Conservation (phyloP, 1,284 basidiomycete genomes). For the Fomitopsis schrenkii region DNA sequence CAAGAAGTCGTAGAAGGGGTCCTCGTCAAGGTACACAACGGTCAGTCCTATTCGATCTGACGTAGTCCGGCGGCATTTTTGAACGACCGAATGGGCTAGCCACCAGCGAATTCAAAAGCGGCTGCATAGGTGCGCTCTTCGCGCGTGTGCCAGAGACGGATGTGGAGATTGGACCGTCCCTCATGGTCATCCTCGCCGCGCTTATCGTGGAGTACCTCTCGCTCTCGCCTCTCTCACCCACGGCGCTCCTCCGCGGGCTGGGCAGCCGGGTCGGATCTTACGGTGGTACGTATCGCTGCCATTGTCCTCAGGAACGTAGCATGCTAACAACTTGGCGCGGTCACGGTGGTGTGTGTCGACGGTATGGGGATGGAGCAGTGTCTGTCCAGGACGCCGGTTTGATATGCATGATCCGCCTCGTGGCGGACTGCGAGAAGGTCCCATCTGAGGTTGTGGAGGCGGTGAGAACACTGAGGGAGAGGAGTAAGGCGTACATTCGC, state of each 20-base stretch:
- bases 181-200: slow-evolving; percentile 61
- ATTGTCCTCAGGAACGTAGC: background rate
- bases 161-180: slow-evolving; percentile 47
- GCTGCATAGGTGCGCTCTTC: slow-evolving; percentile 47
- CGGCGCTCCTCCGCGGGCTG: slow-evolving; percentile 48
- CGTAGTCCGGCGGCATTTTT: background rate
- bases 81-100: slow-evolving; percentile 32
- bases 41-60: slow-evolving; percentile 31
- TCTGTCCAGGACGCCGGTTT: slow-evolving; percentile 68
- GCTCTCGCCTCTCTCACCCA: slow-evolving; percentile 45
- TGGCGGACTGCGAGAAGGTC: slow-evolving; percentile 52
- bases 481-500: slow-evolving; percentile 48
- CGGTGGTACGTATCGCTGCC: slow-evolving; percentile 36
- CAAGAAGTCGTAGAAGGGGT: slow-evolving; percentile 54
- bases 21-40: slow-evolving; percentile 41
- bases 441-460: slow-evolving; percentile 38
- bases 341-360: background rate
- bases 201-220: slow-evolving; percentile 58
- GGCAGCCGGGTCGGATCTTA: slow-evolving; percentile 40
- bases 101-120: slow-evolving; percentile 38
- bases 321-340: background rate
- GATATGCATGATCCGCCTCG: slow-evolving; percentile 62
- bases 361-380: slow-evolving; percentile 33
- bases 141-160: slow-evolving; percentile 42
- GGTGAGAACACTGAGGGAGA: slow-evolving; percentile 41